Base-by-base conservation (phyloP, 768 basidiomycete species). In the Chalciporus chontae region DNA sequence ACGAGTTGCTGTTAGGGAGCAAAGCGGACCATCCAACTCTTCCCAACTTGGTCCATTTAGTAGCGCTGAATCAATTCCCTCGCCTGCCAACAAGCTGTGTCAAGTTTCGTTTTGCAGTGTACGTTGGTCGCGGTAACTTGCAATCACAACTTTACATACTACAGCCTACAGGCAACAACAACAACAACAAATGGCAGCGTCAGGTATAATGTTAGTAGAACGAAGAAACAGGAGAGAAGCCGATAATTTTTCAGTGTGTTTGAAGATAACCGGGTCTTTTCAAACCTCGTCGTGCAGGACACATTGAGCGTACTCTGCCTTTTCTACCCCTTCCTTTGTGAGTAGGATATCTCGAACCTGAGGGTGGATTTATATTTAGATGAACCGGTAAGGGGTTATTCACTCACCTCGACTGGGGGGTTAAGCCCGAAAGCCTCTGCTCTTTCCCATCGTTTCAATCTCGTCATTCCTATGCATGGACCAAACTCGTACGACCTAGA, bases 361-460 rank as follows among this genome's bases (percentile, higher is more conserved):
- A 24, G 32, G 53, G 41, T 24, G 37, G 40, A 26, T 40, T 47
- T 23, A 43, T 32, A 21, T 34, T 48, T 24, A 40, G 19, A 15
- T 3, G 18, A 26, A 8, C 4, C n/a, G 15, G 32, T 14, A 19
- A 9, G 3, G 15, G 11, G 9, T 17, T 17, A 23, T 38, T 27
- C 8, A 50, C 80, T 50, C 57, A 87, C 92, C 75, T 92, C 89
- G 14, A 62, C 54, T 3, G 92, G 93, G 13, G 94, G 94, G 41
- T 84, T 75, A 17, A 96, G 71, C 2, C 91, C 91, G 40, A 94
- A 73, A 9, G 77, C 75, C 23, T 83, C 66, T 0, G 94, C 94
- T 43, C 94, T 77, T 61, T 94, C 80, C 91, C 93, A 97, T 34
- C 94, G 76, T 53, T 94, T 83, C 13, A 95, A 69, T 24, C 94